Conservation (phyloP, 1,284 basidiomycete genomes). For the Pseudozyma pruni region DNA sequence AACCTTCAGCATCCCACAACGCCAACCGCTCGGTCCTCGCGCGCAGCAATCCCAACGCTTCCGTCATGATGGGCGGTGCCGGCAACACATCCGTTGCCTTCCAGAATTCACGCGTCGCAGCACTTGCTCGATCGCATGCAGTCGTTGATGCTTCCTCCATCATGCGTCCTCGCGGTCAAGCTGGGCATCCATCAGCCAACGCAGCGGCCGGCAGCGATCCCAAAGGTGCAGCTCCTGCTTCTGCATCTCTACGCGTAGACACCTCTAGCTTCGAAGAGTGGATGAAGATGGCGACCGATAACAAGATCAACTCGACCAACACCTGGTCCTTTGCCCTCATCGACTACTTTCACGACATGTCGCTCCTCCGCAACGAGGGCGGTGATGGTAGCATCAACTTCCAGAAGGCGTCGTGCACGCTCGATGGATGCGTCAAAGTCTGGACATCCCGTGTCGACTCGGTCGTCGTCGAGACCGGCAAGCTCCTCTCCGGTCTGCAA, state of each 20-base stretch:
- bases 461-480: conserved; percentile 95
- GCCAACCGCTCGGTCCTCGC: conserved; percentile 42
- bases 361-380: conserved; percentile 75
- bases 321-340: conserved; percentile 98
- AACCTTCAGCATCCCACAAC: conserved; percentile 35
- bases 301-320: conserved; percentile 98
- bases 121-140: conserved; percentile 43
- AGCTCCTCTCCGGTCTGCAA: conserved; percentile 90
- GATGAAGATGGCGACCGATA: conserved; percentile 99
- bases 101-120: conserved; percentile 44
- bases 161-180: conserved; percentile 43
- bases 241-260: conserved; percentile 58
- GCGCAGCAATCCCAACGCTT: conserved; percentile 43
- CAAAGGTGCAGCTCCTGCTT: conserved; percentile 13
- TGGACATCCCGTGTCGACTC: conserved; percentile 98
- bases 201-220: conserved; percentile 16
- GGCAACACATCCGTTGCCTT: conserved; percentile 43
- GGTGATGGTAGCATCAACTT: conserved; percentile 81
- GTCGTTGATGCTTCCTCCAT: conserved; percentile 44
- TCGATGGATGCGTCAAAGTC: conserved; percentile 99
- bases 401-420: conserved; percentile 94
- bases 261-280: conserved; percentile 79
- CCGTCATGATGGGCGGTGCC: conserved; percentile 27
- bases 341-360: conserved; percentile 99
- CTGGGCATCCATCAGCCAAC: conserved; percentile 9